phyloP scores from a whole-genome alignment of 2,329 filamentous ascomycete species.

The Ophiognomonia clavigignenti-juglandacearum region DNA sequence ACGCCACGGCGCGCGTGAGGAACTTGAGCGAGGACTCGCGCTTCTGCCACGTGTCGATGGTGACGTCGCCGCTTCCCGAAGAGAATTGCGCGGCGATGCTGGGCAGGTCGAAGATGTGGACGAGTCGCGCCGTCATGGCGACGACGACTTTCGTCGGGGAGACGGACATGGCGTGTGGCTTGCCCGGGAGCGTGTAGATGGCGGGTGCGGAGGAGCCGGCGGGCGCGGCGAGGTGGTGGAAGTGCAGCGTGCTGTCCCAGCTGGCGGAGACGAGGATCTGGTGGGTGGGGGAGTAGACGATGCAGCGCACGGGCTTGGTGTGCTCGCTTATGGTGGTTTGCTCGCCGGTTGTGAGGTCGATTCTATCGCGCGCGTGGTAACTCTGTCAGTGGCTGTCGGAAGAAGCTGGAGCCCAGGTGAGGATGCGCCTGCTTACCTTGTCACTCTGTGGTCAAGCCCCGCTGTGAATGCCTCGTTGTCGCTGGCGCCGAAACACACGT shows the following conservation, averaged over 20 bases:
- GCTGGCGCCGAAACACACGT: constrained; percentile 82
- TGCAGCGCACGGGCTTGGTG: constrained; percentile 70
- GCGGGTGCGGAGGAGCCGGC: constrained; percentile 54
- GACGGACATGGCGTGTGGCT: constrained; percentile 81
- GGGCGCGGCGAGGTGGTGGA: constrained; percentile 61
- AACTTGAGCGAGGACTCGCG: constrained; percentile 94
- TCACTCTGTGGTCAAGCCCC: constrained; percentile 82
- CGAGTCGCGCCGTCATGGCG: constrained; percentile 89
- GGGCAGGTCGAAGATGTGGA: constrained; percentile 89
- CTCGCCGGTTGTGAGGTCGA: constrained; percentile 68
- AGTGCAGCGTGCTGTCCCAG: constrained; percentile 88
- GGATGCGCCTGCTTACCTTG: constrained; percentile 47
- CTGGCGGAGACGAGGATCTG: constrained; percentile 81
- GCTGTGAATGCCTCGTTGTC: constrained; percentile 82
- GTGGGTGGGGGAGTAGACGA: constrained; percentile 75
- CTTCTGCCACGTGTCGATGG: constrained; percentile 73
- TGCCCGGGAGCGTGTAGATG: constrained; percentile 69
- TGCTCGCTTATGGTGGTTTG: constrained; percentile 77
- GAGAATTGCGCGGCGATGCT: constrained; percentile 54
- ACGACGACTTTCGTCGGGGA: constrained; percentile 81
- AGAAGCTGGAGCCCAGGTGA: neutral
- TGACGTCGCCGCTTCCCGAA: constrained; percentile 39
- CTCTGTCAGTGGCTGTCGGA: neutral
- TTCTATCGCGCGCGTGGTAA: constrained; percentile 23
- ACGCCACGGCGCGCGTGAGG: constrained; percentile 86